A percentile compares a stretch with the other conserved stretches of the same genome.
phyloP scores from a whole-genome alignment of 2,329 filamentous ascomycete species.

The Aspergillus melleus region DNA sequence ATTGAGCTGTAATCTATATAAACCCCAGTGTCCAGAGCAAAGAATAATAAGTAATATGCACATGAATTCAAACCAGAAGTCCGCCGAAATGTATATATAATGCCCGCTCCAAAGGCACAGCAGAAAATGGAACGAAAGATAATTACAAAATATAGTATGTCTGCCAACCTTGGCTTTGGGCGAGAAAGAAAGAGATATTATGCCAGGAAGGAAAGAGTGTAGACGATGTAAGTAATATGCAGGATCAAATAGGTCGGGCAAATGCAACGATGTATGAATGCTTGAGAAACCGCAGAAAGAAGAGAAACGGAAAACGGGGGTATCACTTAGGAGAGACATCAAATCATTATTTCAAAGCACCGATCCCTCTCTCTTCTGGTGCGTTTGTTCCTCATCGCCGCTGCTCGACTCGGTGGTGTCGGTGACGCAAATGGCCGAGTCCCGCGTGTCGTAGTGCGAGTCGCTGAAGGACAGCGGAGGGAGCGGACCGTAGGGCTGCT shows the following conservation, averaged over 20 bases:
- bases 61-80: conserved; percentile 18
- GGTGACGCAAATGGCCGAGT: conserved; percentile 30
- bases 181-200: conserved; percentile 7
- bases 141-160: conserved; percentile 18
- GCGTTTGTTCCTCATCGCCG: conserved; percentile 16
- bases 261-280: conserved; percentile 15
- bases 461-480: conserved; percentile 38
- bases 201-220: neutral
- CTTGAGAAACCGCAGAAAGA: conserved; percentile 5
- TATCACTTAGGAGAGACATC: conserved; percentile 25
- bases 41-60: conserved; percentile 25
- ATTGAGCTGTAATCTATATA: conserved; percentile 18
- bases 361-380: conserved; percentile 17
- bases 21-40: conserved; percentile 12
- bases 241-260: neutral
- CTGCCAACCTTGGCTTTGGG: conserved; percentile 4
- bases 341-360: conserved; percentile 22
- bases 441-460: conserved; percentile 25
- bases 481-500: conserved; percentile 38
- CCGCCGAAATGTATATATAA: conserved; percentile 21
- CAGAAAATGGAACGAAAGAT: neutral
- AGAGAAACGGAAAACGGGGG: conserved; percentile 19
- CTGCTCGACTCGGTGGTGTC: conserved; percentile 13
- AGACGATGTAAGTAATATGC: neutral
- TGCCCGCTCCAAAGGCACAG: conserved; percentile 9